phyloP scores from a whole-genome alignment of 2,329 filamentous ascomycete species.

The Tetracladium maxilliforme region DNA sequence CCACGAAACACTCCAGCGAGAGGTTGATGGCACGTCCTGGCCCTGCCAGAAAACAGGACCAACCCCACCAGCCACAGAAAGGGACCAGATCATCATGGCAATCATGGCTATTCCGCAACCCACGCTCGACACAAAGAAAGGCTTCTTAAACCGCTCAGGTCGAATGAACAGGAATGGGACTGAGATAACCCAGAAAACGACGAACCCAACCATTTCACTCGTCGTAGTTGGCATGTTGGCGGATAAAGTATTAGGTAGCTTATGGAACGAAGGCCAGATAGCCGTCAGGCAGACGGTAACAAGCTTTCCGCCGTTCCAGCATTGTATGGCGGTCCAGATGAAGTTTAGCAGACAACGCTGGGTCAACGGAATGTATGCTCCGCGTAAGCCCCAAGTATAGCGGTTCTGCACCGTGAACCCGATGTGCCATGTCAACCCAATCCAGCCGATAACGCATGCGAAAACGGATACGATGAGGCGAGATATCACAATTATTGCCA shows the following conservation, averaged over 20 bases:
- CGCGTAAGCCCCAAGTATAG: slow-evolving; percentile 31
- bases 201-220: slow-evolving; percentile 4
- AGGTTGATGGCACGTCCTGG: slow-evolving; percentile 17
- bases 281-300: slow-evolving; percentile 4
- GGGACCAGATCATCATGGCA: slow-evolving; percentile 26
- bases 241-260: slow-evolving; percentile 7
- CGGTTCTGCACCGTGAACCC: slow-evolving; percentile 33
- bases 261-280: slow-evolving; percentile 6
- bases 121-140: slow-evolving; percentile 25
- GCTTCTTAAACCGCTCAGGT: slow-evolving; percentile 31
- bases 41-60: slow-evolving; percentile 23
- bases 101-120: slow-evolving; percentile 30
- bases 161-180: slow-evolving; percentile 31
- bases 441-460: slow-evolving; percentile 27
- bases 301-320: slow-evolving; percentile 8
- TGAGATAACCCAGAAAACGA: slow-evolving; percentile 11
- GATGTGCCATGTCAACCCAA: slow-evolving; percentile 31
- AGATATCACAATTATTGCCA: slow-evolving; percentile 29
- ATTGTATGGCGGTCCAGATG: slow-evolving; percentile 32
- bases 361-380: slow-evolving; percentile 29
- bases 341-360: slow-evolving; percentile 32
- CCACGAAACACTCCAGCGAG: slow-evolving; percentile 23
- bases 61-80: slow-evolving; percentile 24
- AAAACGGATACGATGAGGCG: slow-evolving; percentile 25
- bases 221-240: slow-evolving; percentile 4